A percentile compares a stretch with the other conserved stretches of the same genome.
These are phyloP conservation scores for Gloeopeniophorella convolvens DNA, from an alignment of 768 basidiomycete genomes.

Conservation along the genomic window DNA sequence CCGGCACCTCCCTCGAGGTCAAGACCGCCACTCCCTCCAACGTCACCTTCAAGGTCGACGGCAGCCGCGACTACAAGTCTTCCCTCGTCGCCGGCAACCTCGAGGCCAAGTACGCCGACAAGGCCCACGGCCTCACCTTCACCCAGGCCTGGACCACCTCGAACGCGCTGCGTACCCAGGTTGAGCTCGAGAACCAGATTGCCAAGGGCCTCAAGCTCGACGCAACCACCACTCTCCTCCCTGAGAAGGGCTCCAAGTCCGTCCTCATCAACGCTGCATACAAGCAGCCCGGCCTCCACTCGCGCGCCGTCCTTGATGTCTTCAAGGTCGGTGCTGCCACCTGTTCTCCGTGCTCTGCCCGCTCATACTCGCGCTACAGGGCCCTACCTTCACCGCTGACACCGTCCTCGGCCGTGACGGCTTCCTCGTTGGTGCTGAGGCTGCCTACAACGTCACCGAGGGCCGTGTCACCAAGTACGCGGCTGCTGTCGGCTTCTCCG, in stretches of 20 bases:
- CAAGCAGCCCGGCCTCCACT: slow-evolving; percentile 96
- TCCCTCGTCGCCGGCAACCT: slow-evolving; percentile 78
- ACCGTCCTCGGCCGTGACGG: slow-evolving; percentile 94
- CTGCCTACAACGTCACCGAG: slow-evolving; percentile 93
- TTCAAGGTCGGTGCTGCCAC: slow-evolving; percentile 70
- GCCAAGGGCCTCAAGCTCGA: slow-evolving; percentile 98
- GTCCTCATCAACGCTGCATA: slow-evolving; percentile 80
- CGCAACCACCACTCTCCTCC: slow-evolving; percentile 71
- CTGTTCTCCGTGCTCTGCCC: neutral
- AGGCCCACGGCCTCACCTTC: slow-evolving; percentile 87
- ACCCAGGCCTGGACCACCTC: slow-evolving; percentile 95
- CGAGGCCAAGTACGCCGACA: slow-evolving; percentile 91
- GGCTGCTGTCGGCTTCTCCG: slow-evolving; percentile 89
- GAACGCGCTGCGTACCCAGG: slow-evolving; percentile 84
- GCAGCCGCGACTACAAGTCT: slow-evolving; percentile 70
- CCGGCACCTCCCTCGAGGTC: slow-evolving; percentile 66
- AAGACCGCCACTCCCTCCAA: slow-evolving; percentile 86
- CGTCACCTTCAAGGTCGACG: slow-evolving; percentile 91
- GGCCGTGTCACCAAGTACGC: slow-evolving; percentile 91
- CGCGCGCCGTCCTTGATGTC: slow-evolving; percentile 82
- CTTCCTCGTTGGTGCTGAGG: slow-evolving; percentile 94
- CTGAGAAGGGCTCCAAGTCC: slow-evolving; percentile 81
- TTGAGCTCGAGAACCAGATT: slow-evolving; percentile 96
- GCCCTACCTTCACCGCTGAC: slow-evolving; percentile 96
- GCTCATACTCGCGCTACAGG: slow-evolving; percentile 40